Conservation (phyloP, 1,284 basidiomycete genomes). For the Gymnopus androsaceus region DNA sequence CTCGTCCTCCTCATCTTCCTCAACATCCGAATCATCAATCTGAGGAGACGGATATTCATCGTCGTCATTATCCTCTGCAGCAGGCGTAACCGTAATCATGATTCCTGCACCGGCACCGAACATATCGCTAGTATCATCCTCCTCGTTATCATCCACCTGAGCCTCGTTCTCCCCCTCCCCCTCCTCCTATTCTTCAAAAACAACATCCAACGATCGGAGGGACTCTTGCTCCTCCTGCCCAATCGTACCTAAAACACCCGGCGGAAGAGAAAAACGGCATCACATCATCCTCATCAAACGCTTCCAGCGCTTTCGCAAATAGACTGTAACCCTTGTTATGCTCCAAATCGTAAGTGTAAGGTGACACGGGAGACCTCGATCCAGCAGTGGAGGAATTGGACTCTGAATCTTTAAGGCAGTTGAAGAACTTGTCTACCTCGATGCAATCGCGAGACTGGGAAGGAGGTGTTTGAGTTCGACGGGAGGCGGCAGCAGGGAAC, state of each 20-base stretch:
- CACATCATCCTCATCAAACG: slow-evolving; percentile 33
- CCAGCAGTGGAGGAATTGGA: slow-evolving; percentile 6
- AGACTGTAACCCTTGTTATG: slow-evolving; percentile 55
- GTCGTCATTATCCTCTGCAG: slow-evolving; percentile 33
- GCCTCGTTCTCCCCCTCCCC: slow-evolving; percentile 43
- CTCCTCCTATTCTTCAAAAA: slow-evolving; percentile 45
- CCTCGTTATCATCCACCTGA: too few species aligned
- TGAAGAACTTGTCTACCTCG: slow-evolving; percentile 71
- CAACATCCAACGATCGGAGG: slow-evolving; percentile 34
- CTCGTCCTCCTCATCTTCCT: slow-evolving; percentile 7
- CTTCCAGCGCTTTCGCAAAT: slow-evolving; percentile 39
- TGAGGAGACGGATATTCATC: slow-evolving; percentile 5
- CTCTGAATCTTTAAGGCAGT: slow-evolving; percentile 53
- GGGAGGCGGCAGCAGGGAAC: too few species aligned
- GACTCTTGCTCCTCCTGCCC: slow-evolving; percentile 27
- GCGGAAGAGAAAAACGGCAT: slow-evolving; percentile 53
- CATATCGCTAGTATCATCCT: too few species aligned
- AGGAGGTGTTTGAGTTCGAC: slow-evolving; percentile 19
- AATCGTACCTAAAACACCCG: slow-evolving; percentile 51
- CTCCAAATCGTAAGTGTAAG: slow-evolving; percentile 50
- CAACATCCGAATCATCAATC: slow-evolving; percentile 6
- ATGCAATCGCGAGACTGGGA: slow-evolving; percentile 28
- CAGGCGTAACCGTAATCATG: slow-evolving; percentile 66
- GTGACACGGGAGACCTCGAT: slow-evolving; percentile 16
- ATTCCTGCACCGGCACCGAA: slow-evolving; percentile 60